Evolutionary conservation across 305 asterid species (phyloP).

Genomic region (Solanum hybrid): DNA sequence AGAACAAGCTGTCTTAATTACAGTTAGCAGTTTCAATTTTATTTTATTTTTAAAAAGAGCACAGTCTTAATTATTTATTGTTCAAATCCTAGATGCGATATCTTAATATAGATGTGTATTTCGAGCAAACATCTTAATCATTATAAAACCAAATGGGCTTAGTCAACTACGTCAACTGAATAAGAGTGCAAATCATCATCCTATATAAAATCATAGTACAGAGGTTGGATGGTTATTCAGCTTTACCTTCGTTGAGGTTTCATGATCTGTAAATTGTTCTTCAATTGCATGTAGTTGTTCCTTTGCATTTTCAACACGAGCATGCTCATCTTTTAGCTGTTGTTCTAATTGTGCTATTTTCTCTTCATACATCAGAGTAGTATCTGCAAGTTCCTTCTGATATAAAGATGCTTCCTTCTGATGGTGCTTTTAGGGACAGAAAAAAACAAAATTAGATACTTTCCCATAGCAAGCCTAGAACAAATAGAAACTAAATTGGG

Average conservation of each 20-base stretch:
- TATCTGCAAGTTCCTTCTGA: slow-evolving; percentile 57
- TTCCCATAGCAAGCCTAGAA: neutral
- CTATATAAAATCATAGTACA: neutral
- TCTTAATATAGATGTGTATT: neutral
- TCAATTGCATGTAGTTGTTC: slow-evolving; percentile 40
- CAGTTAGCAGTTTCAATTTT: neutral
- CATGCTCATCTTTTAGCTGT: slow-evolving; percentile 40
- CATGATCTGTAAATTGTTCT: slow-evolving; percentile 32
- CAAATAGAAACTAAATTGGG: neutral
- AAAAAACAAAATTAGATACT: neutral
- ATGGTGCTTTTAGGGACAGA: slow-evolving; percentile 28
- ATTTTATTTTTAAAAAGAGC: neutral
- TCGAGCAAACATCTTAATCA: neutral
- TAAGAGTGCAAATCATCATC: neutral
- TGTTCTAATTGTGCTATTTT: slow-evolving; percentile 46
- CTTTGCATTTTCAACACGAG: slow-evolving; percentile 32
- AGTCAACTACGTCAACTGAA: neutral
- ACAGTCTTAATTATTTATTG: neutral
- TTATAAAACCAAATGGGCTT: neutral
- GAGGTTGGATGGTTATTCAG: neutral
- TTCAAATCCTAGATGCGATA: neutral
- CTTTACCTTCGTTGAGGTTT: slow-evolving; percentile 46
- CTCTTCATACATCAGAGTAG: slow-evolving; percentile 68
- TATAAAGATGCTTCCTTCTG: slow-evolving; percentile 49
- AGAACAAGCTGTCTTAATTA: neutral